Percentiles rank a stretch among this genome's conserved stretches.
Conservation (phyloP, 805 yeast genomes). For the Candida silvatica region DNA sequence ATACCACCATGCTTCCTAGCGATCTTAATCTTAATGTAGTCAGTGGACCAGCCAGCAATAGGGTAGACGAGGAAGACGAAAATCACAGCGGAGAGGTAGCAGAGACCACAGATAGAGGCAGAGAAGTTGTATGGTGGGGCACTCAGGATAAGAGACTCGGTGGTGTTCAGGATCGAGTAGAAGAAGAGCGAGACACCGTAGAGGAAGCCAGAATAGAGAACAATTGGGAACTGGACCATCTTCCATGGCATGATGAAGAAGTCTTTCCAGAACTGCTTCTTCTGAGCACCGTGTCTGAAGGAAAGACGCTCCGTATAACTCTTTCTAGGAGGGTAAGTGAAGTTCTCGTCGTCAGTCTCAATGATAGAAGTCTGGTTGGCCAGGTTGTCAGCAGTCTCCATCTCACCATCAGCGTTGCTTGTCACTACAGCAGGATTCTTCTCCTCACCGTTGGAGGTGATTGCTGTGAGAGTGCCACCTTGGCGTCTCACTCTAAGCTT, state of each 20-base stretch:
- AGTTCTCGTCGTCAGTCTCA: slow-evolving; percentile 10
- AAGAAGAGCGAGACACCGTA: slow-evolving; percentile 41
- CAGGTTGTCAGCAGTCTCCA: slow-evolving; percentile 16
- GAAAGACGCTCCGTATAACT: slow-evolving; percentile 35
- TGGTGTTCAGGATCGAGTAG: slow-evolving; percentile 42
- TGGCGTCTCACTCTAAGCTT: slow-evolving; percentile 17
- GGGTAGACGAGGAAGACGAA: slow-evolving; percentile 35
- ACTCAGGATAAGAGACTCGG: slow-evolving; percentile 34
- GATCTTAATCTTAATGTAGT: slow-evolving; percentile 36
- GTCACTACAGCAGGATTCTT: slow-evolving; percentile 1
- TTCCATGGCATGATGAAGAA: slow-evolving; percentile 28
- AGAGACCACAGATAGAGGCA: slow-evolving; percentile 36
- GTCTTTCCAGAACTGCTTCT: slow-evolving; percentile 17
- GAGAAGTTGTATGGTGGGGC: slow-evolving; percentile 44
- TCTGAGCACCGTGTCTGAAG: slow-evolving; percentile 27
- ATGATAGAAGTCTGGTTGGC: slow-evolving; percentile 21
- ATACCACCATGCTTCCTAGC: slow-evolving; percentile 43
- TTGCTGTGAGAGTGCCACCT: slow-evolving; percentile 14
- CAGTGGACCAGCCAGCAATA: slow-evolving; percentile 42
- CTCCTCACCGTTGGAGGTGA: slow-evolving; percentile 13
- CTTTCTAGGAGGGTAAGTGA: slow-evolving; percentile 22
- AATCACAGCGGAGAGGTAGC: slow-evolving; percentile 44
- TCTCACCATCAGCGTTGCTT: slow-evolving; percentile 10
- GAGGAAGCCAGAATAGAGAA: slow-evolving; percentile 48
- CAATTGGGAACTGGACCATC: slow-evolving; percentile 40